A percentile compares a stretch with the other conserved stretches of the same genome.
Evolutionary conservation across 2,329 filamentous ascomycete species (phyloP).

Genomic region (Microcyclospora tardicrescens): DNA sequence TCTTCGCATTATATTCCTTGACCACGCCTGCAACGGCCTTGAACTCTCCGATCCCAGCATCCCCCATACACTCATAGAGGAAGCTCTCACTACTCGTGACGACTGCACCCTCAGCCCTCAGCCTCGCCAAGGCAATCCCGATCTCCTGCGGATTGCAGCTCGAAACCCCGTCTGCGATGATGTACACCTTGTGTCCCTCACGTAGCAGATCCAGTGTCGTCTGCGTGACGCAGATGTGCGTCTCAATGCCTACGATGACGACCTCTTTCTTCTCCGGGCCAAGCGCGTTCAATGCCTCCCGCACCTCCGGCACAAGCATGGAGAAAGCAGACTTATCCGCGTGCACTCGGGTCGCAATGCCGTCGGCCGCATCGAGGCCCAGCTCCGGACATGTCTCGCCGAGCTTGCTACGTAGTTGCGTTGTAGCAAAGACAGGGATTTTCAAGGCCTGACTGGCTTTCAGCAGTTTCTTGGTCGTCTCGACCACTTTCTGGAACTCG

Average conservation of each 20-base stretch:
- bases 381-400: constrained; percentile 70
- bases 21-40: constrained; percentile 60
- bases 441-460: constrained; percentile 41
- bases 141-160: constrained; percentile 77
- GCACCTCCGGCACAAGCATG: constrained; percentile 66
- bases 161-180: constrained; percentile 80
- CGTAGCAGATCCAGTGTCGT: constrained; percentile 70
- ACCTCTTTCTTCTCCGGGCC: constrained; percentile 41
- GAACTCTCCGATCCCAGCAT: constrained; percentile 62
- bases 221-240: constrained; percentile 89
- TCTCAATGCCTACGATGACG: constrained; percentile 81
- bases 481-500: constrained; percentile 64
- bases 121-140: constrained; percentile 58
- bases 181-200: constrained; percentile 67
- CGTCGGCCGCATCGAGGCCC: constrained; percentile 35
- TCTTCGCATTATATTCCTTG: constrained; percentile 61
- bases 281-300: constrained; percentile 29
- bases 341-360: constrained; percentile 42
- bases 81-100: constrained; percentile 83
- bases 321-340: constrained; percentile 83
- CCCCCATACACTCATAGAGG: constrained; percentile 79
- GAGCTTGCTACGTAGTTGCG: constrained; percentile 66
- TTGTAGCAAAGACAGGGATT: constrained; percentile 75
- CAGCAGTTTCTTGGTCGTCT: constrained; percentile 40
- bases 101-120: constrained; percentile 61